Base-by-base conservation (phyloP, 2,329 filamentous ascomycete species). In the Fusarium sp. region DNA sequence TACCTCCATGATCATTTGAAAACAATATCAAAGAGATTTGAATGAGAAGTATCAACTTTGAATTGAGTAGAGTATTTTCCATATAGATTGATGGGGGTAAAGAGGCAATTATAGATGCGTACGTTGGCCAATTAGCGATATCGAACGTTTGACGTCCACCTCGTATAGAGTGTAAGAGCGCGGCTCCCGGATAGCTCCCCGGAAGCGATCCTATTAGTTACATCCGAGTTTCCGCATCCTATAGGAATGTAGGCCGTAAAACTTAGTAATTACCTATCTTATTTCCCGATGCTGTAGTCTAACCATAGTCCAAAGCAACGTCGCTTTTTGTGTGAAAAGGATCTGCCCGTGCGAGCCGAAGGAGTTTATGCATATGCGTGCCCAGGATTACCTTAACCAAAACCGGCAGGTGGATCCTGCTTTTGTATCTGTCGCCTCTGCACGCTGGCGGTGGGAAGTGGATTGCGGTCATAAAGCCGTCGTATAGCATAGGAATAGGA, bases 351-450 rank as follows among this genome's bases (percentile, higher is more conserved):
- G 43, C 43, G 35, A n/a, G 7, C 35, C 35, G 35, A 55, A 20
- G 43, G 43, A 19, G 17, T 22, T 27, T 5, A 7, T 41, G 56
- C 56, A 44, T n/a, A 23, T 10, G 10, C 40, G 27, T 30, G 32
- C 13, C 45, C 45, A 40, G 15, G 35, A 25, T 52, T 17, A 52
- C 52, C 52, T 64, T 64, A 15, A 4, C 61, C 17, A 11, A 1
- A 58, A 46, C 13, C 6, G 51, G 61, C 59, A 64, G 61, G 61
- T 64, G 7, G 2, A 37, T 27, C n/a, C 32, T 55, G 8, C 1
- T 2, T 2, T 19, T 19, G 17, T 17, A n/a, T 27, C 7, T 43
- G 20, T 19, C 14, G 17, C 17, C 2, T 30, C 7, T 39, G 25
- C 4, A 47, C 17, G 17, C 19, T 30, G 45, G 11, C 13, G n/a